Evolutionary conservation across 208 protist species (phyloP).

Genomic region (Acanthamoeba triangularis): DNA sequence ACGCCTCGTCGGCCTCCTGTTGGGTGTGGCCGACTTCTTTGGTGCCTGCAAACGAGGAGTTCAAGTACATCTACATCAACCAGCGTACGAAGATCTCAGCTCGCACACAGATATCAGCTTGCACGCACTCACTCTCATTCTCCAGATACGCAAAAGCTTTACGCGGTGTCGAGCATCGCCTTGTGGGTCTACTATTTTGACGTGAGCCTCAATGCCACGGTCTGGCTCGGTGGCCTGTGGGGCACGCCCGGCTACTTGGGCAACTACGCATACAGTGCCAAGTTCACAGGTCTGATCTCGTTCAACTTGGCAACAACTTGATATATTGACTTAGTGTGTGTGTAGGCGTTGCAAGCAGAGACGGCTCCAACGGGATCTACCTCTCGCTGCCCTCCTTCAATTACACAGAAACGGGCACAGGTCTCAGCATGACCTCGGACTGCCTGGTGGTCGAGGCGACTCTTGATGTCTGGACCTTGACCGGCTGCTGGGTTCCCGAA

Average conservation of each 20-base stretch:
- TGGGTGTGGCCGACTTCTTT: background rate
- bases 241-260: background rate
- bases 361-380: background rate
- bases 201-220: too few relatives aligned
- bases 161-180: background rate
- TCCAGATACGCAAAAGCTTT: background rate
- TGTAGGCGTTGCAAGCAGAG: background rate
- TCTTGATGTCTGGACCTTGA: background rate
- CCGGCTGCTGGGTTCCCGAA: background rate
- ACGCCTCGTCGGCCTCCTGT: background rate
- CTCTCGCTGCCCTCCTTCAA: background rate
- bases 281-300: background rate
- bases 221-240: background rate
- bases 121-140: background rate
- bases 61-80: conserved; percentile 8
- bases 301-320: too few relatives aligned
- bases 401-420: background rate
- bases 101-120: background rate
- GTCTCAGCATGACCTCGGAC: background rate
- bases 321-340: too few relatives aligned
- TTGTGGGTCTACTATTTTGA: background rate
- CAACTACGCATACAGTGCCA: background rate
- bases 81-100: background rate
- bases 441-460: background rate
- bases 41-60: background rate